Conservation (phyloP, 371 early-diverging fungal genomes). For the Apophysomyces elegans region DNA sequence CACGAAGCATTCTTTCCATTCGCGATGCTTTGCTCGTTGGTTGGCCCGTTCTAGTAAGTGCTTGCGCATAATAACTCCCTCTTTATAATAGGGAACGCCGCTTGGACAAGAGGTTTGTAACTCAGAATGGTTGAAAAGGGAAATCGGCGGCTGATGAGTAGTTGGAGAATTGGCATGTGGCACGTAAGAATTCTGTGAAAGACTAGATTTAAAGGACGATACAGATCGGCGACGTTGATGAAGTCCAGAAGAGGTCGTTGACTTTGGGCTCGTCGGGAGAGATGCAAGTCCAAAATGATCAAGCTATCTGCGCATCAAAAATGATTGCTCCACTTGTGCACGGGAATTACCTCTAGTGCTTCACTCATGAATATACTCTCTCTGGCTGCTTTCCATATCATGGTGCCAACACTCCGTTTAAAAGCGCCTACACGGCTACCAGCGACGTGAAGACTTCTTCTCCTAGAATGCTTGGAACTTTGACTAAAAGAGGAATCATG, state of each 20-base stretch:
- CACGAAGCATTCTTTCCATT: conserved; percentile 86
- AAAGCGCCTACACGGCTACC: conserved; percentile 35
- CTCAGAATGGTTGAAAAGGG: conserved; percentile 31
- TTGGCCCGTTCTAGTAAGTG: conserved; percentile 77
- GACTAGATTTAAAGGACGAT: conserved; percentile 27
- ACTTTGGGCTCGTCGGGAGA: conserved; percentile 24
- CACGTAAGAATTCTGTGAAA: conserved; percentile 22
- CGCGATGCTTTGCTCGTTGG: conserved; percentile 78
- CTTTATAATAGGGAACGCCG: conserved; percentile 58
- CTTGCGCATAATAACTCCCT: conserved; percentile 85
- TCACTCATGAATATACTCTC: conserved; percentile 36
- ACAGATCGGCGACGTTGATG: conserved; percentile 26
- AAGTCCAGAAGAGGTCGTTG: conserved; percentile 17
- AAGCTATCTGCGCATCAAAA: not conserved
- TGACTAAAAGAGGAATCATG: conserved; percentile 9
- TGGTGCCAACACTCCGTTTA: conserved; percentile 43
- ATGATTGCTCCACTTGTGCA: not conserved
- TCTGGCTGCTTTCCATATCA: conserved; percentile 39
- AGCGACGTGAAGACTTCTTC: conserved; percentile 32
- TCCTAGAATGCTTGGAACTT: conserved; percentile 15
- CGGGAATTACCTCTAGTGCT: conserved; percentile 14
- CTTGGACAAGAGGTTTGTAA: conserved; percentile 33
- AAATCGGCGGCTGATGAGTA: conserved; percentile 34
- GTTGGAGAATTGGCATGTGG: conserved; percentile 21
- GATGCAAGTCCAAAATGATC: conserved; percentile 12